These are phyloP conservation scores for Trichoderma gamsii DNA, from an alignment of 495 filamentous ascomycete species.

Conservation along the genomic window DNA sequence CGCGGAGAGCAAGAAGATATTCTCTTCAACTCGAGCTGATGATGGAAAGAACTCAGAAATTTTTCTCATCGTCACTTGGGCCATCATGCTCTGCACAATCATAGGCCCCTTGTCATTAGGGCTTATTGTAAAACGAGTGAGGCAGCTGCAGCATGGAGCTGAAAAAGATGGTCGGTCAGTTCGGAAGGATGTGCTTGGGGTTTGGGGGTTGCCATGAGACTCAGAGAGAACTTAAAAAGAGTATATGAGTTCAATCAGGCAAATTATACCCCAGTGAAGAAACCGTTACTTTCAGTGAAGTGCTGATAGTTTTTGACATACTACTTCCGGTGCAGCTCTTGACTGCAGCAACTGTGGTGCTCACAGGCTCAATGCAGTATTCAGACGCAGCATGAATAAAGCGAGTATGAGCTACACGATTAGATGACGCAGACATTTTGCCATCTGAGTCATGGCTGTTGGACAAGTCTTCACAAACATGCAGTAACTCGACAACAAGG, in stretches of 20 bases:
- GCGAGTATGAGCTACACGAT: too few species aligned
- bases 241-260: not conserved
- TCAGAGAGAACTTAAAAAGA: not conserved
- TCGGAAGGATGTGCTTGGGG: not conserved
- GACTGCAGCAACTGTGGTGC: too few species aligned
- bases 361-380: too few species aligned
- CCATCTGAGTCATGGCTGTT: too few species aligned
- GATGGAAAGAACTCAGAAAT: slow-evolving; percentile 25
- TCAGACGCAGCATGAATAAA: too few species aligned
- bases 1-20: slow-evolving; percentile 55
- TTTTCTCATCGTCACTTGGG: slow-evolving; percentile 69
- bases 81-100: slow-evolving; percentile 67
- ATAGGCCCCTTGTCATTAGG: slow-evolving; percentile 67
- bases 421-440: too few species aligned
- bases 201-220: not conserved
- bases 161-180: not conserved
- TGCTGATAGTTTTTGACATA: too few species aligned
- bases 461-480: too few species aligned
- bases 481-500: too few species aligned
- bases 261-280: not conserved
- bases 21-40: slow-evolving; percentile 22
- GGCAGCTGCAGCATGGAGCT: slow-evolving; percentile 22
- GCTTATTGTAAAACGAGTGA: slow-evolving; percentile 42
- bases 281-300: too few species aligned
- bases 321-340: too few species aligned